phyloP scores from a whole-genome alignment of 2,329 filamentous ascomycete species.

The Cadophora malorum region DNA sequence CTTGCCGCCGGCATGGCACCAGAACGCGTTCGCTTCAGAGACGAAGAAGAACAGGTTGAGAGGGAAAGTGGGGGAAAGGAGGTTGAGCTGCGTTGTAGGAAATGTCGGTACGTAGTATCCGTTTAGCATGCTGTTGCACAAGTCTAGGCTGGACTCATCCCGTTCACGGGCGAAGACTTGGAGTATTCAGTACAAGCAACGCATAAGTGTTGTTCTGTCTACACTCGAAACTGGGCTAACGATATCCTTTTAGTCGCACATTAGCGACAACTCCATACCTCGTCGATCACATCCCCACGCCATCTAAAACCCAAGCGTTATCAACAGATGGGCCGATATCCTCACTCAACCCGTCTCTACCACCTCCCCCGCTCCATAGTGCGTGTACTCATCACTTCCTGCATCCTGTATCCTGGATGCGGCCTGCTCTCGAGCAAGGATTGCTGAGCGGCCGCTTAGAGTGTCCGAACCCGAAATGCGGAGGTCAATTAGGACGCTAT shows the following conservation, averaged over 20 bases:
- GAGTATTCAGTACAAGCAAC: not conserved
- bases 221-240: not conserved
- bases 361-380: constrained; percentile 37
- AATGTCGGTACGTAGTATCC: constrained; percentile 68
- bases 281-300: constrained; percentile 55
- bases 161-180: not conserved
- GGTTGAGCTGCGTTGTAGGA: constrained; percentile 82
- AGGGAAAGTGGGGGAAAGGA: constrained; percentile 42
- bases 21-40: constrained; percentile 80
- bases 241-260: constrained; percentile 48
- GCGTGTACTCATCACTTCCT: constrained; percentile 87
- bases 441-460: constrained; percentile 82
- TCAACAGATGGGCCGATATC: constrained; percentile 36
- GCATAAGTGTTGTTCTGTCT: not conserved
- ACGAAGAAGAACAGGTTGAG: constrained; percentile 60
- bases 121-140: not conserved
- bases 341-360: constrained; percentile 39
- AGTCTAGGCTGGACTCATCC: not conserved
- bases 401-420: constrained; percentile 96
- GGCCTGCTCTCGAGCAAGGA: constrained; percentile 78
- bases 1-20: constrained; percentile 81
- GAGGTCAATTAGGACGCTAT: constrained; percentile 86
- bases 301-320: constrained; percentile 38
- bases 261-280: constrained; percentile 69
- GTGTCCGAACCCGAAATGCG: constrained; percentile 81